Conservation (phyloP, 2,329 filamentous ascomycete species). For the Fusarium agapanthi region DNA sequence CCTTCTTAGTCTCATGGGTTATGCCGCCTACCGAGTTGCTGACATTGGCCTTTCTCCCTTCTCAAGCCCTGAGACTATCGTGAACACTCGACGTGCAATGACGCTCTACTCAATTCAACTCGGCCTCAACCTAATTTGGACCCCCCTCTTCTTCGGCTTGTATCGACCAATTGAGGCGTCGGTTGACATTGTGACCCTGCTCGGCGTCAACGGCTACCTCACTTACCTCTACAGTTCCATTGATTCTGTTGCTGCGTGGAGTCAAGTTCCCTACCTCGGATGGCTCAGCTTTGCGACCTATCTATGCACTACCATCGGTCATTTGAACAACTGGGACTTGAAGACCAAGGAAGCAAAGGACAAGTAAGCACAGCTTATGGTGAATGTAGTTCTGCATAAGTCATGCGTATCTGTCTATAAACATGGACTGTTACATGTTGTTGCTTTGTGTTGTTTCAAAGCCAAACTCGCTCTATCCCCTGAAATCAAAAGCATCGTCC, state of each 20-base stretch:
- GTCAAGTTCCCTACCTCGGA: conserved; percentile 81
- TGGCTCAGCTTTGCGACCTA: conserved; percentile 93
- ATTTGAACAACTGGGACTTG: conserved; percentile 75
- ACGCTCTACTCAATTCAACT: conserved; percentile 89
- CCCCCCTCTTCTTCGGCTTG: conserved; percentile 89
- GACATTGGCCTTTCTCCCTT: conserved; percentile 67
- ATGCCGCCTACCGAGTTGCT: conserved; percentile 83
- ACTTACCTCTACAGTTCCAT: conserved; percentile 79
- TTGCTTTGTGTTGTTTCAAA: not conserved
- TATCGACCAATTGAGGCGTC: conserved; percentile 78
- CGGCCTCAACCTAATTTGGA: conserved; percentile 86
- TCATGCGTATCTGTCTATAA: not conserved
- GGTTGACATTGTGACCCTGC: conserved; percentile 76
- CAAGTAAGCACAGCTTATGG: conserved; percentile 33
- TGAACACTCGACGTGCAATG: conserved; percentile 71
- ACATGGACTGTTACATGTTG: not conserved
- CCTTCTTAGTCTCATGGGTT: conserved; percentile 75
- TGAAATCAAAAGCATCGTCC: not conserved
- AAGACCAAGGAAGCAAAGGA: conserved; percentile 35
- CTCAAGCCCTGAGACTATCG: conserved; percentile 61
- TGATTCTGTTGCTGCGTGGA: conserved; percentile 76
- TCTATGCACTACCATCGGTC: conserved; percentile 73
- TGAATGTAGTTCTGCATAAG: not conserved
- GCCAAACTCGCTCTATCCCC: conserved; percentile 3
- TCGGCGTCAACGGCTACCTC: conserved; percentile 77